Base-by-base conservation (phyloP, 305 asterid species). In the Fraxinus ornus region DNA sequence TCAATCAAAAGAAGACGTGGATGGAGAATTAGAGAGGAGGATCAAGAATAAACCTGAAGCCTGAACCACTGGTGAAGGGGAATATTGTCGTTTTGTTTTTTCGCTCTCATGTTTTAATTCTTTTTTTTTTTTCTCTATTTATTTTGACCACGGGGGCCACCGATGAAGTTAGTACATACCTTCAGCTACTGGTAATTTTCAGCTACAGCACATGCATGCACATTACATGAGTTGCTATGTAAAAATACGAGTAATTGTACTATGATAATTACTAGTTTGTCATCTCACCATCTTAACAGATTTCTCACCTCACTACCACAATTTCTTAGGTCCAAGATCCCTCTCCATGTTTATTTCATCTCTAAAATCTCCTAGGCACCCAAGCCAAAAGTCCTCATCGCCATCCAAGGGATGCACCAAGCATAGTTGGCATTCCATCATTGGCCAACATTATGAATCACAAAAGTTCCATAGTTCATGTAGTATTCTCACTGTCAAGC, bases 231-330 rank as follows among this genome's bases (percentile, higher is more conserved):
- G 39, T 22, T 19, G 12, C 82, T n/a, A 17, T 8, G 28, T 33
- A 36, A 64, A 62, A 24, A 57, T 13, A 57, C 28, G 57, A 83
- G 41, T 66, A 41, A 28, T 22, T 19, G 55, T 21, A 75, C 57
- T 47, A 9, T 68, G 19, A 35, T 66, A 39, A 60, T 9, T 81
- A 22, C 72, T 49, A 26, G 55, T 62, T 81, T 2, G 22, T 22
- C 37, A 57, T 55, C 73, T 76, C 55, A 4, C 71, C 28, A 80
- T 74, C 41, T 62, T 66, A 70, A 71, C 28, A 22, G 68, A 41
- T 79, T 35, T 49, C 47, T 57, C 76, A 81, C 85, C 81, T 81
- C 78, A 32, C 78, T 62, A 62, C 30, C 66, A 26, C 75, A 30
- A 30, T 70, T 77, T 75, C 55, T 62, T 39, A 47, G 77, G 75